These are phyloP conservation scores for Phytophthora capsici DNA, from an alignment of 352 stramenopile genomes.

Conservation along the genomic window DNA sequence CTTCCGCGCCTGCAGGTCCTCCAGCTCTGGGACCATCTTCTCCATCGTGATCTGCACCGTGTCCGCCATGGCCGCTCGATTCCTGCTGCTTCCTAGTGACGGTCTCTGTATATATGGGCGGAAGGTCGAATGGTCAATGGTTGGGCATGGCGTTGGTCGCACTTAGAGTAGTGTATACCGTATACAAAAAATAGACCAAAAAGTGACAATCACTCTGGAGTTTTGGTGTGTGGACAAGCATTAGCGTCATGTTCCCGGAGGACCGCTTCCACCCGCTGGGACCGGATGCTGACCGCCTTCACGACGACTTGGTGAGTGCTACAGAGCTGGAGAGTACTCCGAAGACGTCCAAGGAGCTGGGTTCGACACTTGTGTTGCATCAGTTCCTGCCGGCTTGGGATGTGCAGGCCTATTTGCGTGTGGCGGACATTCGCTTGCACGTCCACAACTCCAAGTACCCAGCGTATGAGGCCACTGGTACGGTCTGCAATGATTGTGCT, in stretches of 20 bases:
- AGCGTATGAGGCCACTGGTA: constrained; percentile 78
- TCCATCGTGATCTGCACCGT: constrained; percentile 94
- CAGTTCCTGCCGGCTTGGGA: constrained; percentile 88
- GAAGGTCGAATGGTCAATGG: constrained; percentile 19
- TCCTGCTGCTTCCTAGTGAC: not conserved
- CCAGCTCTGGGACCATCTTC: constrained; percentile 94
- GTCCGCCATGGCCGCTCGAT: constrained; percentile 83
- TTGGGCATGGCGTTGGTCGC: constrained; percentile 30
- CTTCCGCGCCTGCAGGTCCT: constrained; percentile 90
- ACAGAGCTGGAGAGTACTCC: constrained; percentile 64
- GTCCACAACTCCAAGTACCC: constrained; percentile 90
- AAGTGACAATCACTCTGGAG: not conserved
- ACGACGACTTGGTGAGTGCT: constrained; percentile 64
- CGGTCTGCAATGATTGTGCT: constrained; percentile 3
- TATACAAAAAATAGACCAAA: no score
- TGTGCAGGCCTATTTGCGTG: constrained; percentile 84
- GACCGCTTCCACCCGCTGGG: constrained; percentile 84
- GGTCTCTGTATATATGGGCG: no score
- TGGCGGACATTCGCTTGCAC: constrained; percentile 76
- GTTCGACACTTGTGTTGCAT: constrained; percentile 74
- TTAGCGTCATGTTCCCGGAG: constrained; percentile 68
- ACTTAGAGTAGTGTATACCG: constrained; percentile 18
- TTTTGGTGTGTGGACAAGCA: constrained; percentile 7
- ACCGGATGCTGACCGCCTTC: constrained; percentile 72
- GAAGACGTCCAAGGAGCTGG: constrained; percentile 74